phyloP scores from a whole-genome alignment of 306 rosid genomes.

The Biancaea sappan region DNA sequence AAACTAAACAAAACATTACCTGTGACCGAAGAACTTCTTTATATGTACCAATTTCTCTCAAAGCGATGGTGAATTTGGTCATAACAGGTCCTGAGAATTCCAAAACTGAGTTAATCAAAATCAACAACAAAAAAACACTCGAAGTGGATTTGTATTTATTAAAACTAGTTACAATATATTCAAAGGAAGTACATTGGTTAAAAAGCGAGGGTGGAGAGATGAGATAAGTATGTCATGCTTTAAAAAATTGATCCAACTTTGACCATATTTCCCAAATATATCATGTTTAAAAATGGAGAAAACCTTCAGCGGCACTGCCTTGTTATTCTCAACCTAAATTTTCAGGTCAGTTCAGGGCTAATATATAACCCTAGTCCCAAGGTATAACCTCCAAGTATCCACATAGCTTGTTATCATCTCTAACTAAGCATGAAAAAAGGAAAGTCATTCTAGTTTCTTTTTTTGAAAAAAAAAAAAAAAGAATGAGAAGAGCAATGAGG shows the following conservation, averaged over 20 bases:
- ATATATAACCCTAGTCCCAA: slow-evolving; percentile 15
- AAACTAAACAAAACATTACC: slow-evolving; percentile 47
- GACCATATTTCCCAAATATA: slow-evolving; percentile 21
- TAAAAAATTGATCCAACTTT: slow-evolving; percentile 28
- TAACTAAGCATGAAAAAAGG: slow-evolving; percentile 17
- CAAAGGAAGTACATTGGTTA: slow-evolving; percentile 19
- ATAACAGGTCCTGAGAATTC: slow-evolving; percentile 75
- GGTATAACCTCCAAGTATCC: slow-evolving; percentile 20
- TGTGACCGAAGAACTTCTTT: slow-evolving; percentile 92
- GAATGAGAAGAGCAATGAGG: not conserved
- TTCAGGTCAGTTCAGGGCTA: slow-evolving; percentile 22
- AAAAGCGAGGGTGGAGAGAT: slow-evolving; percentile 13
- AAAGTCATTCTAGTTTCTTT: slow-evolving; percentile 12
- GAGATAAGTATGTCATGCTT: slow-evolving; percentile 23
- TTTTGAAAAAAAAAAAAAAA: not conserved
- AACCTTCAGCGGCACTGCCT: slow-evolving; percentile 22
- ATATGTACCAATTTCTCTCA: slow-evolving; percentile 91
- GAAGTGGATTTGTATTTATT: not conserved
- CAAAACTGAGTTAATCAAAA: slow-evolving; percentile 29
- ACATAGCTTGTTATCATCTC: slow-evolving; percentile 29
- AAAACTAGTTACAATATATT: slow-evolving; percentile 17
- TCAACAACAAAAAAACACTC: slow-evolving; percentile 19
- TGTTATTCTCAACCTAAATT: slow-evolving; percentile 22
- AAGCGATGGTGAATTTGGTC: slow-evolving; percentile 80
- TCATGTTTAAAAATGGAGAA: slow-evolving; percentile 13